Evolutionary conservation across 2,329 filamentous ascomycete genomes (phyloP).

Genomic region (Alternaria panax): DNA sequence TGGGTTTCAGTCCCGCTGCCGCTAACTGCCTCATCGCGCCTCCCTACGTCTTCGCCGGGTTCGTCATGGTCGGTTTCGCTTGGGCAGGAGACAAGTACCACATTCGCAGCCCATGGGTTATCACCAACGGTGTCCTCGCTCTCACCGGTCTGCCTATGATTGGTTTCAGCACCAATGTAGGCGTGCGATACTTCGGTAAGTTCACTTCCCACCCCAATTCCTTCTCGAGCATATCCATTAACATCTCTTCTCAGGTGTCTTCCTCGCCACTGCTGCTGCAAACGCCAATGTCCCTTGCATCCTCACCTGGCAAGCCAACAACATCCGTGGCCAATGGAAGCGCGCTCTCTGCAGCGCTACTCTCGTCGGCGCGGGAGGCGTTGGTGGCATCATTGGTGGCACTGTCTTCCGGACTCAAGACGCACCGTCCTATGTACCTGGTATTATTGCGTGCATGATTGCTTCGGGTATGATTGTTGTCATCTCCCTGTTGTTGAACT

Average conservation of each 20-base stretch:
- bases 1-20: conserved; percentile 37
- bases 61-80: conserved; percentile 59
- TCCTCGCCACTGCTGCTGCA: conserved; percentile 74
- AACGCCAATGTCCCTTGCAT: conserved; percentile 78
- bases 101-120: conserved; percentile 70
- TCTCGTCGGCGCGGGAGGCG: conserved; percentile 76
- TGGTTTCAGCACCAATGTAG: conserved; percentile 67
- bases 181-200: conserved; percentile 66
- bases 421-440: conserved; percentile 44
- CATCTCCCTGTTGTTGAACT: conserved; percentile 38
- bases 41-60: conserved; percentile 36
- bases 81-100: conserved; percentile 72
- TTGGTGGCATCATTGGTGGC: conserved; percentile 80
- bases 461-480: conserved; percentile 46
- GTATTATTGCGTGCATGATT: conserved; percentile 49
- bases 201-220: neutral
- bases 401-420: conserved; percentile 69
- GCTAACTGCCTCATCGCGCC: conserved; percentile 38
- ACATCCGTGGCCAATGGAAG: conserved; percentile 89
- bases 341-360: conserved; percentile 79
- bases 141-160: conserved; percentile 75
- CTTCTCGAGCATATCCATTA: neutral
- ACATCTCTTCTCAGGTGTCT: conserved; percentile 58
- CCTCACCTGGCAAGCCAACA: conserved; percentile 85
- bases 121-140: conserved; percentile 69